phyloP scores from a whole-genome alignment of 768 basidiomycete species.

The Mycena capillaripes region DNA sequence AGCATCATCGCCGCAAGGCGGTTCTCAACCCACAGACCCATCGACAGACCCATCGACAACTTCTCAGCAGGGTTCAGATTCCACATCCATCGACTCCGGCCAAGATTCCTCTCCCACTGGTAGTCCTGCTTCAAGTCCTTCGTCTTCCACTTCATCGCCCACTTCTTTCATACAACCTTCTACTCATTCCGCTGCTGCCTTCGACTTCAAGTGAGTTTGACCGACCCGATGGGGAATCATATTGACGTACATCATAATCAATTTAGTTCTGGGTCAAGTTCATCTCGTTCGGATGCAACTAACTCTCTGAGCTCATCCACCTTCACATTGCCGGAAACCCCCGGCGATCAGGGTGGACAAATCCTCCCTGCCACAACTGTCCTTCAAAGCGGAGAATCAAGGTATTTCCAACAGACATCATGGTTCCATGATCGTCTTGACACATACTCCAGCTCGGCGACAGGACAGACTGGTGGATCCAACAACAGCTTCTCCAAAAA shows the following conservation, averaged over 20 bases:
- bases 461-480: background rate
- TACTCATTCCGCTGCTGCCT: background rate
- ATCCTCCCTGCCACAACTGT: background rate
- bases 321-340: background rate
- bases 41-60: background rate
- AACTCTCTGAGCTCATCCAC: background rate
- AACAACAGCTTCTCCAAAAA: constrained; percentile 15
- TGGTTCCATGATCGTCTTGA: background rate
- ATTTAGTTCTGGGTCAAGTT: constrained; percentile 11
- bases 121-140: background rate
- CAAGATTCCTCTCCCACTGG: background rate
- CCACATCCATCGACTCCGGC: background rate
- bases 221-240: background rate
- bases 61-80: background rate
- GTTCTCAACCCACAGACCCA: background rate
- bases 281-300: background rate
- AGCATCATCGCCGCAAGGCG: background rate
- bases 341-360: background rate
- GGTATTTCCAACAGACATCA: constrained; percentile 8
- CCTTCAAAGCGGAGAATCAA: background rate
- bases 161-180: background rate
- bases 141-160: background rate
- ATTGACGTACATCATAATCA: background rate
- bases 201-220: background rate
- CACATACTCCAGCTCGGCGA: background rate